Conservation (phyloP, 495 filamentous ascomycete species). For the Aspergillus saccharolyticus region DNA sequence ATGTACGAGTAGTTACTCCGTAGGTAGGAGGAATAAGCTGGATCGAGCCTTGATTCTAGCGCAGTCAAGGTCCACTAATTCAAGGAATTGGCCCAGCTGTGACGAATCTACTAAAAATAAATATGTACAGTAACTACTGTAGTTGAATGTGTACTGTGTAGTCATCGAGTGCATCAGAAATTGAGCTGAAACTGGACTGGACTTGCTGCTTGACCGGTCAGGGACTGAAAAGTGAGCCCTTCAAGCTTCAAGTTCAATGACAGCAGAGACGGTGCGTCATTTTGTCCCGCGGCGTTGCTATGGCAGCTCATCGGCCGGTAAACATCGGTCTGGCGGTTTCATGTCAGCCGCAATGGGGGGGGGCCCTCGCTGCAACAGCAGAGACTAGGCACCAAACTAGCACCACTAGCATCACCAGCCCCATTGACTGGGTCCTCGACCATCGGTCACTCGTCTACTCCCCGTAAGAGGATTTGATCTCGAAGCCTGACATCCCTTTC, state of each 20-base stretch:
- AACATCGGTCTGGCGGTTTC: slow-evolving; percentile 33
- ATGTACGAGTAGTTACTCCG: no score
- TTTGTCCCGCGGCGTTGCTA: slow-evolving; percentile 33
- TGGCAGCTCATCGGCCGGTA: slow-evolving; percentile 36
- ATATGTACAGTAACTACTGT: no score
- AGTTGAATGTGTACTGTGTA: no score
- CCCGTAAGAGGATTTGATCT: slow-evolving; percentile 8
- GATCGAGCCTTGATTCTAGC: not conserved
- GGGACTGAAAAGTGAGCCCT: no score
- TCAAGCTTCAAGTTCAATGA: slow-evolving; percentile 3
- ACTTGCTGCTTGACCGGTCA: no score
- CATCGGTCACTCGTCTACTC: no score
- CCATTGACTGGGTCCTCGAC: not conserved
- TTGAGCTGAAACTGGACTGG: no score
- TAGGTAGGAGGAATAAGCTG: no score
- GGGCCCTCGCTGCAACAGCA: not conserved
- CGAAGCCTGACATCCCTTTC: slow-evolving; percentile 15
- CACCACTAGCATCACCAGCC: not conserved
- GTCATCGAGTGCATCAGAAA: no score
- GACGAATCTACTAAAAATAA: not conserved
- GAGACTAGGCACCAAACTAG: not conserved
- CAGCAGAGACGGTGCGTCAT: slow-evolving; percentile 28
- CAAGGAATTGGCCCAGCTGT: not conserved
- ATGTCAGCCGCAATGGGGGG: slow-evolving; percentile 15
- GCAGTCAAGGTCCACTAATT: not conserved